Evolutionary conservation across 1,284 basidiomycete species (phyloP).

Genomic region (Cystobasidium slooffiae): DNA sequence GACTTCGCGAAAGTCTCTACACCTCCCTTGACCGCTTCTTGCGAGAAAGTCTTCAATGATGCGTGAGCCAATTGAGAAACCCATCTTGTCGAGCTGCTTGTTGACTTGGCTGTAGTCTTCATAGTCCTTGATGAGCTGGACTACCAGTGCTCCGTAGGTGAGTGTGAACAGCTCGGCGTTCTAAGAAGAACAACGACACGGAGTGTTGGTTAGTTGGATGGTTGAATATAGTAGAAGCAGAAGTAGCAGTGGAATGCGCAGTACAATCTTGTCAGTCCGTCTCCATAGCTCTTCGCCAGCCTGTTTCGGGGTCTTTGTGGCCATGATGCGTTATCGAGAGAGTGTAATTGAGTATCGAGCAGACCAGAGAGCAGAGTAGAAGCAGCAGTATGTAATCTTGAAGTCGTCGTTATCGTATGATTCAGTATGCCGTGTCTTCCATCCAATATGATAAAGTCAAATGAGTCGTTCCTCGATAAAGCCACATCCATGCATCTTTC

Average conservation of each 20-base stretch:
- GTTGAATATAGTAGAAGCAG: neutral
- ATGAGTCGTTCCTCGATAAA: too few relatives aligned
- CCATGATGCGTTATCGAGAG: conserved; percentile 10
- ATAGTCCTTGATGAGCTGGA: conserved; percentile 98
- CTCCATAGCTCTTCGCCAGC: conserved; percentile 47
- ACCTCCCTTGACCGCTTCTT: conserved; percentile 79
- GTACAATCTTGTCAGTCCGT: conserved; percentile 45
- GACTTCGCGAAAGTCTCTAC: conserved; percentile 87
- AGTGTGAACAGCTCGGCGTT: conserved; percentile 96
- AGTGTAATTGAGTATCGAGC: too few relatives aligned
- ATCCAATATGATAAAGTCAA: neutral
- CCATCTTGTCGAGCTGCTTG: conserved; percentile 71
- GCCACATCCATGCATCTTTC: neutral
- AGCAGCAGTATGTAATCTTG: neutral
- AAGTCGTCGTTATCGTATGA: neutral
- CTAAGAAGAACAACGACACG: neutral
- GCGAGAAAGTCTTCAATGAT: conserved; percentile 98
- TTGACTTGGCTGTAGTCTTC: conserved; percentile 89
- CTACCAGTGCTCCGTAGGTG: conserved; percentile 96
- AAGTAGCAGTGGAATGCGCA: neutral
- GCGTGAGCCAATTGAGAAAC: conserved; percentile 95
- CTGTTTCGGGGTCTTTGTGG: conserved; percentile 27
- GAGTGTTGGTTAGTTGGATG: neutral
- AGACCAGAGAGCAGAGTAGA: neutral
- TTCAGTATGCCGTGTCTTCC: neutral